Evolutionary conservation across 805 yeast species (phyloP).

Genomic region (Lachancea fermentati): DNA sequence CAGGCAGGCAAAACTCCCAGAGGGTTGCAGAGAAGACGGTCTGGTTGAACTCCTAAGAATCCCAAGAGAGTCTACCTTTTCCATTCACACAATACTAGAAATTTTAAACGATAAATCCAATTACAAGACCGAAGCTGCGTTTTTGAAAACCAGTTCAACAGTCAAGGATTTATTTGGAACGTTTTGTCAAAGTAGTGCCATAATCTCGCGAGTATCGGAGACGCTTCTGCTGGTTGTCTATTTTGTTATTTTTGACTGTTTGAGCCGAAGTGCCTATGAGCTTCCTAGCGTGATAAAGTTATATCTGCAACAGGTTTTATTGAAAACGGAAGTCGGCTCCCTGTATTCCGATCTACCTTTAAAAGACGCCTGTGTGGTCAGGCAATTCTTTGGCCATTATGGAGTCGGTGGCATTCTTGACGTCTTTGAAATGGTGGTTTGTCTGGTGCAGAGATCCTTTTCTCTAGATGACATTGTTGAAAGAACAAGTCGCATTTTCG

Average conservation of each 20-base stretch:
- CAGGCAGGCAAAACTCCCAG: constrained; percentile 1
- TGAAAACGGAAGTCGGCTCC: constrained; percentile 13
- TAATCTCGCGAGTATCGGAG: constrained; percentile 17
- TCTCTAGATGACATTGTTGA: not conserved
- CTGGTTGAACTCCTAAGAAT: constrained; percentile 36
- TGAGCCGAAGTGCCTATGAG: constrained; percentile 11
- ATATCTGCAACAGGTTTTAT: constrained; percentile 21
- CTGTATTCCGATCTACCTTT: constrained; percentile 3
- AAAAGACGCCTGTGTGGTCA: not conserved
- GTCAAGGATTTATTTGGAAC: constrained; percentile 28
- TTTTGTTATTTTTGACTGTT: constrained; percentile 13
- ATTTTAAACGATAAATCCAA: constrained; percentile 19
- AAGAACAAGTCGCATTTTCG: constrained; percentile 24
- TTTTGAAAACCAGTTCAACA: constrained; percentile 23
- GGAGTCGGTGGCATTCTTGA: not conserved
- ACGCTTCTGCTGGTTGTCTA: constrained; percentile 19
- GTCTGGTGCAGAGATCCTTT: constrained; percentile 3
- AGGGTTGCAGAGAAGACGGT: constrained; percentile 4
- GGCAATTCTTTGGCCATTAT: constrained; percentile 4
- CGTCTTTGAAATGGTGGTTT: constrained; percentile 3
- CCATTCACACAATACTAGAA: constrained; percentile 26
- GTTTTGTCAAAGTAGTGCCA: constrained; percentile 19
- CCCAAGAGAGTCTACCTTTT: constrained; percentile 31
- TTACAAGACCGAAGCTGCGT: constrained; percentile 20
- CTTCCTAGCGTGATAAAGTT: constrained; percentile 15